Evolutionary conservation across 139 green algal genomes (phyloP).

Genomic region (Tetraselmis striata): DNA sequence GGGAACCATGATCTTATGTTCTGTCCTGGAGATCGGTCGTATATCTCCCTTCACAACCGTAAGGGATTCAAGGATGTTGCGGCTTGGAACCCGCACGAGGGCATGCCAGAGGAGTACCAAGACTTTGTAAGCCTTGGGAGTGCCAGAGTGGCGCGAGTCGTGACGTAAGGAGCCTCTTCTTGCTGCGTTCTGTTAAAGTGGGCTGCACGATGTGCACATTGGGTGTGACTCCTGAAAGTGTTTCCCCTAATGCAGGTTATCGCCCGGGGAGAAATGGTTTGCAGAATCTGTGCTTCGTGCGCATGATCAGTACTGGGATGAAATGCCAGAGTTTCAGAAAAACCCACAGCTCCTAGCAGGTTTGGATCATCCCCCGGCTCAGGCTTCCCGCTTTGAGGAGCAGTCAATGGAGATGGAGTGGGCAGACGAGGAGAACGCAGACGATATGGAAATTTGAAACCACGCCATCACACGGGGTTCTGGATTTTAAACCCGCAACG

Average conservation of each 20-base stretch:
- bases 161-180: background rate
- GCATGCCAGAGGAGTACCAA: background rate
- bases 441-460: no score
- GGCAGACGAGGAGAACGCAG: background rate
- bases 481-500: no score
- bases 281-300: background rate
- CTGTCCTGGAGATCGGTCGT: background rate
- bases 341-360: background rate
- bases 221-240: no score
- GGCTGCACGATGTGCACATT: no score
- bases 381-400: background rate
- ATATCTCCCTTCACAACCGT: background rate
- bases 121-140: background rate
- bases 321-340: constrained; percentile 1
- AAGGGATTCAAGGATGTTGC: background rate
- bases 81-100: background rate
- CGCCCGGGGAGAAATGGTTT: background rate
- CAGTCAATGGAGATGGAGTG: background rate
- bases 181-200: no score
- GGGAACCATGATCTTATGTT: background rate
- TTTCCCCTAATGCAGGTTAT: background rate
- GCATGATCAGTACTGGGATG: background rate
- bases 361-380: background rate
- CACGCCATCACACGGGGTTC: no score
- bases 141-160: background rate